Base-by-base conservation (phyloP, 2,329 filamentous ascomycete species). In the Aciculosporium take region DNA sequence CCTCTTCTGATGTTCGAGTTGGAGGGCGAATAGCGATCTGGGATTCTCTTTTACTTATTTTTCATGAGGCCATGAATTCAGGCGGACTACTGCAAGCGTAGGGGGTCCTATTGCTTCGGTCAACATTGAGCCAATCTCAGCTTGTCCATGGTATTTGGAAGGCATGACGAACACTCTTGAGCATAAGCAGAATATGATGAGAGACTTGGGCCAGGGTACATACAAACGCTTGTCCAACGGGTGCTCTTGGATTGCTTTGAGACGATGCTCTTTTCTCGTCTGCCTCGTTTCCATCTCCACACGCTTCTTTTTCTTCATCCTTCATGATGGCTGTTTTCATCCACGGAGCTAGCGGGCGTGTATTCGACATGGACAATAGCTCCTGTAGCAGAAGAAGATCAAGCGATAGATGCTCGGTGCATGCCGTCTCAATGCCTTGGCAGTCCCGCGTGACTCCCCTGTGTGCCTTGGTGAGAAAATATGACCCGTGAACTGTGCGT, bases 11-110 rank as follows among this genome's bases (percentile, higher is more conserved):
- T n/a, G 15, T 35, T 27, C 25, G 12, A 25, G 17, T 40, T 30
- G 46, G 44, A 53, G 46, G 44, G 53, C 43, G 43, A 48, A 49
- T 45, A 49, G 52, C 48, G 51, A 51, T 53, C 56, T 56, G 55
- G 51, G 53, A 49, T 49, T 55, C 13, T 56, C 24, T 36, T 28
- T 15, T 24, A 25, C 6, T 8, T 12, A 10, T 36, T 25, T 10
- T 13, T 32, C 27, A 59, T 57, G 56, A 59, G 54, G 48, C 53
- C 51, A 58, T 53, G 56, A 51, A 45, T 37, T 34, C 40, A 32
- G 31, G 39, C 40, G 40, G 45, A 21, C 39, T 33, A 20, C 39
- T 32, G 34, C n/a, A 25, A 7, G 23, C 20, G 18, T 40, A 35
- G 37, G 40, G 36, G 37, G 40, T 30, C 12, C 25, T 43, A 35